These are phyloP conservation scores for Cetradonia linearis DNA, from an alignment of 495 filamentous ascomycete species.

Conservation along the genomic window DNA sequence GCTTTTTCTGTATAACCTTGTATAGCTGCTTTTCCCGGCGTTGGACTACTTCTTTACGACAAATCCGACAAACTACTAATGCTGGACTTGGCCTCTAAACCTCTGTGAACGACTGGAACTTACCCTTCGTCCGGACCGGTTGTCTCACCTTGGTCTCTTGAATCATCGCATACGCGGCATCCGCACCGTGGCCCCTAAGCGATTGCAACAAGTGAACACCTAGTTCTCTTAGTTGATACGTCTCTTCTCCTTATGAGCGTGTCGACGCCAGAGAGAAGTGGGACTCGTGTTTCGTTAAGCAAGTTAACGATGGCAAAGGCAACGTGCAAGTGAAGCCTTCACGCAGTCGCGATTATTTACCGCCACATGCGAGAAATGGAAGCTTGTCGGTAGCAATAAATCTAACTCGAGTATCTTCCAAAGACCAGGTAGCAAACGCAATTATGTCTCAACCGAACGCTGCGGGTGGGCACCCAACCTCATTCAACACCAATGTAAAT, in stretches of 20 bases:
- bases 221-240: background rate
- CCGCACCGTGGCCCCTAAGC: conserved; percentile 3
- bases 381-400: background rate
- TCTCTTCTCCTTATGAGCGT: background rate
- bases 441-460: conserved; percentile 22
- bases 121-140: background rate
- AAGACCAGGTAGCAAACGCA: background rate
- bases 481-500: conserved; percentile 73
- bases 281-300: background rate
- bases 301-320: background rate
- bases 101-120: background rate
- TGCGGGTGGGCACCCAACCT: conserved; percentile 36
- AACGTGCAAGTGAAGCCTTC: background rate
- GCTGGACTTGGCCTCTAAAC: background rate
- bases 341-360: background rate
- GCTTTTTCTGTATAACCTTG: background rate
- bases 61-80: background rate
- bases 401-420: background rate
- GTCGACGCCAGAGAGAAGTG: background rate
- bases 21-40: background rate
- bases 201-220: background rate
- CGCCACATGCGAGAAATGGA: background rate
- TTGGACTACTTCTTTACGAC: too few species aligned
- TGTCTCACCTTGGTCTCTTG: background rate
- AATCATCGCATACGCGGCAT: conserved; percentile 9